Base-by-base conservation (phyloP, 495 filamentous ascomycete genomes). In the Friedmanniomyces simplex region DNA sequence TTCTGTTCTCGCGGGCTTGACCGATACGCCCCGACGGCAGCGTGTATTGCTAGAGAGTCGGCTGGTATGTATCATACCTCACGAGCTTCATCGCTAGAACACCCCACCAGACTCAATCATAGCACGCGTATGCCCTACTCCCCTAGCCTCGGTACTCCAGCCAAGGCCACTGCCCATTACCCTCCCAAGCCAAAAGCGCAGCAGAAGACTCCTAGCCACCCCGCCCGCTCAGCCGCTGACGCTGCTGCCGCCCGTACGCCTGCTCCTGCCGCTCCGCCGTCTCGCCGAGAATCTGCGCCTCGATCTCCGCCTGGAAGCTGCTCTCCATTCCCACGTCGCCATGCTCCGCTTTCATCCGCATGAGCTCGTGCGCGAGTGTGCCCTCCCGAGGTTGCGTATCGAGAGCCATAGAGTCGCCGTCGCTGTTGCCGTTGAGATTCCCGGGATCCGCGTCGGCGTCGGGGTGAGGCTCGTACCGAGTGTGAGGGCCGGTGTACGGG, bases 241-340 rank as follows among this genome's bases (percentile, higher is more conserved):
- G 53, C 50, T 10, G 32, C 50, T 39, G 21, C 21, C 50, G 6
- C 5, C 13, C 16, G 34, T 53, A 36, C 13, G 26, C 28, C 32
- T 53, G 28, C 34, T 14, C 22, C 16, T 55, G 20, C 8, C 10
- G 7, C 18, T 21, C 4, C 22, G 7, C 48, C 11, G 13, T 5
- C 50, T 57, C 55, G 16, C 32, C 24, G 24, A 54, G 54, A 4
- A 59, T 54, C 50, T 54, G 39, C 42, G 51, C 57, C 39, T 54
- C 52, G 52, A 56, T 22, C 52, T 56, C 58, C 46, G 20, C 46
- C 30, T 36, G 22, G 34, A 61, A 26, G n/a, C 47, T 11, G 28
- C 42, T 28, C 7, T 55, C 57, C 28, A 47, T 34, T 8, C 51
- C 49, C 39, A 18, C 46, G 8, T 37, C 49, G 4, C n/a, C 39